Base-by-base conservation (phyloP, 2,329 filamentous ascomycete genomes). In the Capronia americana region DNA sequence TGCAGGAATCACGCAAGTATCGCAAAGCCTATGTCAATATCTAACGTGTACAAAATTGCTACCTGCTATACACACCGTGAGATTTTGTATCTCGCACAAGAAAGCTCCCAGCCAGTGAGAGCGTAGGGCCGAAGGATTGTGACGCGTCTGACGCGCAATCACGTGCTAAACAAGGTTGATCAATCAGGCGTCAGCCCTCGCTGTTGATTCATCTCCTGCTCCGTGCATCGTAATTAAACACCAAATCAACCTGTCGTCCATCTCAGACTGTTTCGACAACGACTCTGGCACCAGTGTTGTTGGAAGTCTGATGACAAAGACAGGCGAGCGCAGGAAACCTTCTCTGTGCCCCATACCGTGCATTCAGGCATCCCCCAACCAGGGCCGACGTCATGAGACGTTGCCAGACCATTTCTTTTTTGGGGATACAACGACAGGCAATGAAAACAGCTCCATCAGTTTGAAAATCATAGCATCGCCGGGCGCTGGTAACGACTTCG, bases 101-200 rank as follows among this genome's bases (percentile, higher is more conserved):
- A n/a, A n/a, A n/a, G n/a, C n/a, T n/a, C 38, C 17, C 14, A n/a
- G 6, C 38, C 17, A n/a, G 17, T 44, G 17, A n/a, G 38, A 44
- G 38, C 17, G 38, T 7, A 8, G 14, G 8, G 14, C 17, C 17
- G 17, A 8, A 44, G 17, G 14, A 10, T 8, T 14, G 7, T 24
- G 3, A 50, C 57, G 57, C 57, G 57, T 32, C 14, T 3, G 28
- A 59, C 57, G 44, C 57, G 57, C 46, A 12, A 24, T 11, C 57
- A 59, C 57, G 57, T 59, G 57, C 20, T n/a, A 14, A 6, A 3
- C 4, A 4, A 44, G 24, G 4, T 10, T n/a, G 1, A 17, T 46
- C 17, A 14, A 50, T 48, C 41, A 59, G 12, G 12, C 26, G 26
- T 50, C 57, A 48, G 26, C 41, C 20, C 30, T 17, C n/a, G 26